phyloP scores from a whole-genome alignment of 495 filamentous ascomycete genomes.

The Penicillium macrosclerotiorum region DNA sequence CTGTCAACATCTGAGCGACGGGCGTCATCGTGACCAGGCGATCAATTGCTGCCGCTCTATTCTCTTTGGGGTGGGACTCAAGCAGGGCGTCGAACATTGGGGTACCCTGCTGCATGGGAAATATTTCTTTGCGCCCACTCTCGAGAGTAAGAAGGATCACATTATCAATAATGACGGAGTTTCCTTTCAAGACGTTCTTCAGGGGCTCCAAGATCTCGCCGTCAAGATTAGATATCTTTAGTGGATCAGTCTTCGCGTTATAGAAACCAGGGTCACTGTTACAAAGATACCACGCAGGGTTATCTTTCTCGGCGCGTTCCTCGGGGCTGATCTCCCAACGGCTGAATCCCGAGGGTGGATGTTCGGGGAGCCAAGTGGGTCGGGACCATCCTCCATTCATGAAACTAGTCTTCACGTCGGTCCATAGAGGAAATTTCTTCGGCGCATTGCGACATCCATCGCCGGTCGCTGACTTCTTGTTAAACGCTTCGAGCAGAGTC shows the following conservation, averaged over 20 bases:
- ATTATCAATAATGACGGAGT: constrained; percentile 38
- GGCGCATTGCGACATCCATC: constrained; percentile 24
- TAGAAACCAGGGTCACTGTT: constrained; percentile 26
- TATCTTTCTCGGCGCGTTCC: constrained; percentile 19
- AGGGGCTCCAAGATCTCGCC: constrained; percentile 31
- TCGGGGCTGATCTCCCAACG: constrained; percentile 23
- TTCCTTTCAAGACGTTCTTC: constrained; percentile 27
- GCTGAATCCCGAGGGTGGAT: constrained; percentile 26
- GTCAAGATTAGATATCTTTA: constrained; percentile 44
- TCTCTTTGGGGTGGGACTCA: constrained; percentile 23
- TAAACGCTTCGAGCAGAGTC: constrained; percentile 29
- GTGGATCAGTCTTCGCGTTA: constrained; percentile 37
- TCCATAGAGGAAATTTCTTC: constrained; percentile 23
- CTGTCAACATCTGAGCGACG: constrained; percentile 42
- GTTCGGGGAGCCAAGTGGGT: constrained; percentile 28
- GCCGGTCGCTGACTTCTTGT: constrained; percentile 16
- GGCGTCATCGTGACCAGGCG: constrained; percentile 33
- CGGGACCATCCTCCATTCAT: constrained; percentile 19
- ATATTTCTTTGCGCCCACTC: constrained; percentile 47
- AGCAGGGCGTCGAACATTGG: constrained; percentile 38
- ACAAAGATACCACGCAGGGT: constrained; percentile 17
- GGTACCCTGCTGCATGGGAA: constrained; percentile 42
- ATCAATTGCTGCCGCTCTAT: constrained; percentile 23
- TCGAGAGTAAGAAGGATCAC: constrained; percentile 44
- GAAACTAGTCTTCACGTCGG: constrained; percentile 2